Conservation (phyloP, 345 rosid genomes). For the Aquilaria sinensis region DNA sequence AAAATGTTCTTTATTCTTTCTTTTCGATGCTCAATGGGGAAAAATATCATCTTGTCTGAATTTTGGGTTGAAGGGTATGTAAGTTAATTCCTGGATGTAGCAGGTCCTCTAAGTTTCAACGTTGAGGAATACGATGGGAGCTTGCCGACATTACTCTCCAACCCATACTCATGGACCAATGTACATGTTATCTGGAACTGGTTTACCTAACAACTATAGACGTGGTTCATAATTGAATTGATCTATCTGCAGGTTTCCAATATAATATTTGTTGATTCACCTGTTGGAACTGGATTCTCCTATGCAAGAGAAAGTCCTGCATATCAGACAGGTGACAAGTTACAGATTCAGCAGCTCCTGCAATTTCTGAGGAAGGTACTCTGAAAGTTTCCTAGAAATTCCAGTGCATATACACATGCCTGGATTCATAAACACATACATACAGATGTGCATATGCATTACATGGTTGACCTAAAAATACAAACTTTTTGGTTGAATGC, state of each 20-base stretch:
- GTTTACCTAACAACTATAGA: background rate
- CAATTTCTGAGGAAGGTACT: constrained; percentile 54
- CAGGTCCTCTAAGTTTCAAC: constrained; percentile 27
- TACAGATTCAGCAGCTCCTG: constrained; percentile 36
- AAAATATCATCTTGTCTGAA: background rate
- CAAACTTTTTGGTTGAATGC: too few relatives aligned
- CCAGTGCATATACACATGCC: too few relatives aligned
- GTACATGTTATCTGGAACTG: constrained; percentile 4
- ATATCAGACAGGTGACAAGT: constrained; percentile 34
- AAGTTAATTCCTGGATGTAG: background rate
- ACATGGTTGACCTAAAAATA: too few relatives aligned
- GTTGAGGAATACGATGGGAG: constrained; percentile 20
- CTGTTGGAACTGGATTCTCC: constrained; percentile 78
- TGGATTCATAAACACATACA: too few relatives aligned
- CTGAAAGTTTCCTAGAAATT: background rate
- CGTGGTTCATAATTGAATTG: background rate
- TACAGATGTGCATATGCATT: too few relatives aligned
- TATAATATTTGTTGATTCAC: constrained; percentile 67
- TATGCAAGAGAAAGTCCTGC: constrained; percentile 37
- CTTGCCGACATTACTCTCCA: constrained; percentile 18
- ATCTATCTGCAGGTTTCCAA: constrained; percentile 32
- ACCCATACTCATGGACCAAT: constrained; percentile 31
- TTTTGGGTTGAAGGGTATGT: background rate
- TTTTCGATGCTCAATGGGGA: background rate
- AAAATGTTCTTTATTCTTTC: background rate